These are phyloP conservation scores for Suillus bovinus DNA, from an alignment of 768 basidiomycete species.

Conservation along the genomic window DNA sequence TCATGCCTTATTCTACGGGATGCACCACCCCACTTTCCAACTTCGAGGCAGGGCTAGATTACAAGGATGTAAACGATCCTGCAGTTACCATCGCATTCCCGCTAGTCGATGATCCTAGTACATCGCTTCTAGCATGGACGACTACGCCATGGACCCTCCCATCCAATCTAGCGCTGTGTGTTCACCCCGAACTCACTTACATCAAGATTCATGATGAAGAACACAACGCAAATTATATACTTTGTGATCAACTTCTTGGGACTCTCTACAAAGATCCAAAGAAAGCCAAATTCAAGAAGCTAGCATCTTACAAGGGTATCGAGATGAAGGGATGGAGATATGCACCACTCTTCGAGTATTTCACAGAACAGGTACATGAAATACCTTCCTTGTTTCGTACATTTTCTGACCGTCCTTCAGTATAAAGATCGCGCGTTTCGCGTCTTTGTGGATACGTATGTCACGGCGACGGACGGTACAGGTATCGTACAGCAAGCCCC, in stretches of 20 bases:
- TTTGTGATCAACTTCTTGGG: slow-evolving; percentile 83
- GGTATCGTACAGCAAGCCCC: slow-evolving; percentile 99
- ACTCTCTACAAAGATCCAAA: slow-evolving; percentile 97
- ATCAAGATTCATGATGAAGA: slow-evolving; percentile 95
- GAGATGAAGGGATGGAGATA: slow-evolving; percentile 98
- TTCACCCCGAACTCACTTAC: slow-evolving; percentile 94
- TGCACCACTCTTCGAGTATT: slow-evolving; percentile 93
- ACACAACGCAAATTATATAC: slow-evolving; percentile 83
- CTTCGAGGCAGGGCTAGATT: slow-evolving; percentile 93
- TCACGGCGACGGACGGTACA: slow-evolving; percentile 91
- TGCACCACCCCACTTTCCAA: slow-evolving; percentile 96
- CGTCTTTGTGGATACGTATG: slow-evolving; percentile 89
- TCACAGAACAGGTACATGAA: slow-evolving; percentile 79
- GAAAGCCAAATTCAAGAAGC: slow-evolving; percentile 93
- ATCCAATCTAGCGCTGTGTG: slow-evolving; percentile 92
- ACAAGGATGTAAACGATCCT: slow-evolving; percentile 92
- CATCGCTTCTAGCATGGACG: slow-evolving; percentile 94
- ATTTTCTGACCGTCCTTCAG: slow-evolving; percentile 41
- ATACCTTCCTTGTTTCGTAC: neutral
- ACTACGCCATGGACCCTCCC: slow-evolving; percentile 99
- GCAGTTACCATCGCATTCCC: slow-evolving; percentile 93
- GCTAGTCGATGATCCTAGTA: slow-evolving; percentile 88
- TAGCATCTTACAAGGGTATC: slow-evolving; percentile 82
- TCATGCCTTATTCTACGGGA: slow-evolving; percentile 98
- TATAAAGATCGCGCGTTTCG: slow-evolving; percentile 90